phyloP scores from a whole-genome alignment of 1,284 basidiomycete genomes.

The Athelia psychrophila region DNA sequence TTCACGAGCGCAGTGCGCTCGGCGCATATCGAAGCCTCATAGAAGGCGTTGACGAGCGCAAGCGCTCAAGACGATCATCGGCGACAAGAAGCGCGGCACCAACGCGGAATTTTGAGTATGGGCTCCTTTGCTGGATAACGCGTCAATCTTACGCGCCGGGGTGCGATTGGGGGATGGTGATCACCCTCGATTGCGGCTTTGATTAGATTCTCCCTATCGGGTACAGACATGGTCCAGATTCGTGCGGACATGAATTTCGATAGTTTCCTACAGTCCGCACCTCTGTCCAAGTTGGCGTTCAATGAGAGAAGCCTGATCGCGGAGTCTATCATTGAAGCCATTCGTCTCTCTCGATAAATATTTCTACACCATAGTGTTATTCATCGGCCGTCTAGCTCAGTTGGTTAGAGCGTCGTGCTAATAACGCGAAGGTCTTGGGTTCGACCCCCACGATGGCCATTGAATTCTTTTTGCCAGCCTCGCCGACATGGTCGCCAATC shows the following conservation, averaged over 20 bases:
- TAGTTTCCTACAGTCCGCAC: too few relatives aligned
- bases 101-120: constrained; percentile 87
- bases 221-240: constrained; percentile 1
- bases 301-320: too few relatives aligned
- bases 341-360: background rate
- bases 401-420: constrained; percentile 24
- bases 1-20: too few relatives aligned
- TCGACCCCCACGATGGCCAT: constrained; percentile 24
- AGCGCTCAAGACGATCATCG: constrained; percentile 73
- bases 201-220: background rate
- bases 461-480: constrained; percentile 5
- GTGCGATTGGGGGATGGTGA: background rate
- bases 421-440: constrained; percentile 26
- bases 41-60: constrained; percentile 93
- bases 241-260: background rate
- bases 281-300: too few relatives aligned
- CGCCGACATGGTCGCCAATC: too few relatives aligned
- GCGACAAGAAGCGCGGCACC: constrained; percentile 78
- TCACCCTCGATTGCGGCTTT: background rate
- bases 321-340: background rate
- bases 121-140: too few relatives aligned
- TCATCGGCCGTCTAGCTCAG: constrained; percentile 16
- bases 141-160: too few relatives aligned
- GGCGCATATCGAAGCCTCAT: constrained; percentile 84
- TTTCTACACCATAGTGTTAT: background rate